Conservation (phyloP, 2,329 filamentous ascomycete genomes). For the Fusarium keratoplasticum region DNA sequence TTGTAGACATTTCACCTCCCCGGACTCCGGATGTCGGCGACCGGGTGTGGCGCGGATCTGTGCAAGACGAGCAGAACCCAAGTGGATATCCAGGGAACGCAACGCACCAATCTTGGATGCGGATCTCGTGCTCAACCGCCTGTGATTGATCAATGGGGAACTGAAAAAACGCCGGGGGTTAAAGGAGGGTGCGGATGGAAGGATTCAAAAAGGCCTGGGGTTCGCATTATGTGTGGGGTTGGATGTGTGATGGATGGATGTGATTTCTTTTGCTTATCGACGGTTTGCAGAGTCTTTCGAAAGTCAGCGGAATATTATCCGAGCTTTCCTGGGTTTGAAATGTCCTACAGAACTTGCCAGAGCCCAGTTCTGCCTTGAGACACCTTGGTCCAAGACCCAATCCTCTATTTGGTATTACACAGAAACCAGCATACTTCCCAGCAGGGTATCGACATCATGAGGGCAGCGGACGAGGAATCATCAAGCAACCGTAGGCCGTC, state of each 20-base stretch:
- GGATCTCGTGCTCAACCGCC: not conserved
- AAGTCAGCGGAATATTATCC: not conserved
- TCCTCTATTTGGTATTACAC: not conserved
- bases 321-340: not conserved
- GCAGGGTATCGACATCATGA: conserved; percentile 10
- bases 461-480: conserved; percentile 1
- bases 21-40: conserved; percentile 1
- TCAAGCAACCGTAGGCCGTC: not conserved
- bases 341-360: not conserved
- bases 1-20: not conserved
- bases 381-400: not conserved
- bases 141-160: conserved; percentile 21
- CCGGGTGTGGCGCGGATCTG: not conserved
- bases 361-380: not conserved
- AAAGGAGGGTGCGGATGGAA: not conserved
- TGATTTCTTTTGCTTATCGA: not conserved
- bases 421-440: not conserved
- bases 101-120: not conserved
- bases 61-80: not conserved
- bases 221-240: not conserved
- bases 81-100: conserved; percentile 13
- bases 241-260: not conserved
- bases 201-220: conserved; percentile 5
- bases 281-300: not conserved
- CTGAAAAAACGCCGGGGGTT: not conserved